These are phyloP conservation scores for Thermothelomyces thermophilus DNA, from an alignment of 2,329 filamentous ascomycete genomes.

Conservation along the genomic window DNA sequence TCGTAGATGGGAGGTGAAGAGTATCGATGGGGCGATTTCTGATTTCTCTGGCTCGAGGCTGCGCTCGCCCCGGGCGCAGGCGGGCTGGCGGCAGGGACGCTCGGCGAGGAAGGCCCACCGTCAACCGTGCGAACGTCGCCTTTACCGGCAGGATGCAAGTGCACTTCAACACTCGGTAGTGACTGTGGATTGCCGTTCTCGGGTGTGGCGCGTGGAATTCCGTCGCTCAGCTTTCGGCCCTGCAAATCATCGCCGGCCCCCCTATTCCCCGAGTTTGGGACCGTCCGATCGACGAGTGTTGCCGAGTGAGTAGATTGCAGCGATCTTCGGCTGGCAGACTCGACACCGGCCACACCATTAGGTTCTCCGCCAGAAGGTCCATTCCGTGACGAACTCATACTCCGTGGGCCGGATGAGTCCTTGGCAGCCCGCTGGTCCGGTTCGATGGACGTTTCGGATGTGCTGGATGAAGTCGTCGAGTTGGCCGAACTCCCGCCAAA, in stretches of 20 bases:
- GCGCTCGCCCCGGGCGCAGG: slow-evolving; percentile 20
- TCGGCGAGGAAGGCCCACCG: slow-evolving; percentile 14
- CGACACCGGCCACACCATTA: slow-evolving; percentile 27
- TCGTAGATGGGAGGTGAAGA: slow-evolving; percentile 57
- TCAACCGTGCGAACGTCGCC: slow-evolving; percentile 26
- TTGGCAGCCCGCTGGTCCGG: slow-evolving; percentile 39
- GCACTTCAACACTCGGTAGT: slow-evolving; percentile 30
- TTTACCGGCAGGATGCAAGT: slow-evolving; percentile 28
- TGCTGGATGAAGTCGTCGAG: slow-evolving; percentile 40
- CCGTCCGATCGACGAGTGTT: slow-evolving; percentile 27
- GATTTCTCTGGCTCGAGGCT: slow-evolving; percentile 22
- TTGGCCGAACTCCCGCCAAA: slow-evolving; percentile 50
- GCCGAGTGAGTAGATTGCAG: slow-evolving; percentile 24
- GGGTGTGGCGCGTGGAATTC: slow-evolving; percentile 30
- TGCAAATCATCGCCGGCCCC: slow-evolving; percentile 22
- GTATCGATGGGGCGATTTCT: slow-evolving; percentile 46
- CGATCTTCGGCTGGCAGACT: slow-evolving; percentile 18
- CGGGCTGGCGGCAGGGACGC: slow-evolving; percentile 14
- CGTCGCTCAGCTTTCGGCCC: slow-evolving; percentile 29
- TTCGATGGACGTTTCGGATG: slow-evolving; percentile 45
- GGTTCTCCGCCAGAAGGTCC: slow-evolving; percentile 39
- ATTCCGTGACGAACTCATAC: slow-evolving; percentile 54
- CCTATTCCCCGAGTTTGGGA: slow-evolving; percentile 14
- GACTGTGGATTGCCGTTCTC: slow-evolving; percentile 30
- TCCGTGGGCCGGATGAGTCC: slow-evolving; percentile 38